Conservation (phyloP, 495 filamentous ascomycete genomes). For the Cercophora sp. region DNA sequence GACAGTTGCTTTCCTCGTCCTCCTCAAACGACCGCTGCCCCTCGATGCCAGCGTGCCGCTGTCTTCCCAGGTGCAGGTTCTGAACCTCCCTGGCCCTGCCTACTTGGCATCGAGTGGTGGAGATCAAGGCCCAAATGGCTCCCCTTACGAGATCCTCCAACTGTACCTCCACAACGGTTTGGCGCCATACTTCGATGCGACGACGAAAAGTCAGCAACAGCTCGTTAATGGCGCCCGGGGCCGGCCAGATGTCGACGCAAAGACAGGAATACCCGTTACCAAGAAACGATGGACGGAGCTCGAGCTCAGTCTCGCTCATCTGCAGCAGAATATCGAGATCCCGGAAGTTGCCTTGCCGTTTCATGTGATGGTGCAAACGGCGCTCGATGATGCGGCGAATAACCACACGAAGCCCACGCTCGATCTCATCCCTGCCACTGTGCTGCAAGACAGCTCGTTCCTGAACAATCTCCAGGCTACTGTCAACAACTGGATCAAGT, state of each 20-base stretch:
- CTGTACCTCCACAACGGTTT: constrained; percentile 82
- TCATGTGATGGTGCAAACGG: constrained; percentile 79
- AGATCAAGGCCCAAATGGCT: constrained; percentile 64
- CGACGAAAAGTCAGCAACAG: constrained; percentile 81
- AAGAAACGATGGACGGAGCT: constrained; percentile 95
- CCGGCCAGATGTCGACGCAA: constrained; percentile 76
- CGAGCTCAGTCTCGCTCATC: constrained; percentile 79
- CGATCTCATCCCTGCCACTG: constrained; percentile 66
- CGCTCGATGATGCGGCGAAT: constrained; percentile 67
- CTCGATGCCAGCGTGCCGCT: constrained; percentile 79
- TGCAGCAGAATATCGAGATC: constrained; percentile 97
- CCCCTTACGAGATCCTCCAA: constrained; percentile 88
- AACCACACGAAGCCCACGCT: constrained; percentile 62
- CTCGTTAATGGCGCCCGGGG: constrained; percentile 57
- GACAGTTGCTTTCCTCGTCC: constrained; percentile 77
- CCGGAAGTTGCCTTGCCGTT: constrained; percentile 81
- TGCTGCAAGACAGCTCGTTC: constrained; percentile 81
- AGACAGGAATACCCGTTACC: constrained; percentile 91
- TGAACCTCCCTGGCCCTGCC: constrained; percentile 80
- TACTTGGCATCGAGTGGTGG: constrained; percentile 57
- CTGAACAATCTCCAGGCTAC: constrained; percentile 90
- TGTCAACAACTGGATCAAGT: constrained; percentile 96
- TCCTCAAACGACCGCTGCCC: constrained; percentile 83
- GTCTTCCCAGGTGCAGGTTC: constrained; percentile 79
- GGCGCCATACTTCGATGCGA: constrained; percentile 93